A percentile compares a stretch with the other conserved stretches of the same genome.
Evolutionary conservation across 371 early-diverging fungal species (phyloP).

Genomic region (Umbelopsis sp.): DNA sequence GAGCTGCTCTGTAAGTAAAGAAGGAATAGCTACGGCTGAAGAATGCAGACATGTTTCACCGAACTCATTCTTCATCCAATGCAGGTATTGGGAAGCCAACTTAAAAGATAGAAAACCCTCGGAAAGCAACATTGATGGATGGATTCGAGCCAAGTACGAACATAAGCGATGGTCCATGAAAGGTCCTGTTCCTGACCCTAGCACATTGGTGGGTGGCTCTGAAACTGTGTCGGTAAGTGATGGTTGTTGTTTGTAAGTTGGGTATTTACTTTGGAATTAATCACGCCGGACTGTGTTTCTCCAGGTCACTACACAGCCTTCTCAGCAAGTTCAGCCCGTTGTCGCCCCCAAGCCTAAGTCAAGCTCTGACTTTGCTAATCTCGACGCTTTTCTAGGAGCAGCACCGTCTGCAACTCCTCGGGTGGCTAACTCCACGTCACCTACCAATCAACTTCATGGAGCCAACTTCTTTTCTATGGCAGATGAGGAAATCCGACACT

Average conservation of each 20-base stretch:
- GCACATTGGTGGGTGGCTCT: constrained; percentile 56
- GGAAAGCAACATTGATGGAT: constrained; percentile 75
- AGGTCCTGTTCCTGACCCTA: constrained; percentile 77
- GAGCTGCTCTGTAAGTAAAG: constrained; percentile 62
- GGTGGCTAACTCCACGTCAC: constrained; percentile 23
- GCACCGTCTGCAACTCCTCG: constrained; percentile 25
- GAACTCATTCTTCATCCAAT: background rate
- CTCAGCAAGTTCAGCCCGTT: constrained; percentile 23
- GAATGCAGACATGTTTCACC: background rate
- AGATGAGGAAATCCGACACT: constrained; percentile 26
- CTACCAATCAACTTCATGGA: constrained; percentile 34
- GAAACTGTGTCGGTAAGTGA: constrained; percentile 25
- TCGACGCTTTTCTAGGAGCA: constrained; percentile 26
- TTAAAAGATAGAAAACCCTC: constrained; percentile 52
- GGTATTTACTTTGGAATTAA: background rate
- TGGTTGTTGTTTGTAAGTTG: no score
- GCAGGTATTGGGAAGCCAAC: constrained; percentile 69
- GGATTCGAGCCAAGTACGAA: constrained; percentile 87
- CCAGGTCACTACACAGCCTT: constrained; percentile 24
- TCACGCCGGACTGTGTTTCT: background rate
- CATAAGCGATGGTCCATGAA: constrained; percentile 76
- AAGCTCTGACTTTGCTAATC: constrained; percentile 28
- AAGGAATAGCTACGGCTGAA: background rate
- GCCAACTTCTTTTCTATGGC: constrained; percentile 36
- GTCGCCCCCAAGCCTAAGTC: constrained; percentile 21